Base-by-base conservation (phyloP, 495 filamentous ascomycete genomes). In the Tuber microsphaerosporum region DNA sequence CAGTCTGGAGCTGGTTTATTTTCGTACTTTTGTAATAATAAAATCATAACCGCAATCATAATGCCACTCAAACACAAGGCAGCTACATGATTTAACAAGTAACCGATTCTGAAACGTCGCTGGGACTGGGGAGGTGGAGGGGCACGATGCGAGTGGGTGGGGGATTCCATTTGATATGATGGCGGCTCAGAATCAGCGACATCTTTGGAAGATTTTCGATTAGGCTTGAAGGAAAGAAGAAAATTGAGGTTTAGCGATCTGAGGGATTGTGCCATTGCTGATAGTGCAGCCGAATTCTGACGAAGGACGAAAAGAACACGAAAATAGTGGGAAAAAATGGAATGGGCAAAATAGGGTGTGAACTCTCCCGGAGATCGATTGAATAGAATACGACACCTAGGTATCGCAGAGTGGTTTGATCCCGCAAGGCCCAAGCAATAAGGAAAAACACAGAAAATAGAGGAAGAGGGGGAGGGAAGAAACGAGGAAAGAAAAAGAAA, bases 51-150 rank as follows among this genome's bases (percentile, higher is more conserved):
- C 8, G 70, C 76, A 7, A 79, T 43, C 22, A 79, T 41, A 19
- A 79, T n/a, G 4, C 73, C 77, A 9, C 70, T 73, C n/a, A 79
- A 26, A 5, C 68, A 41, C 22, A 79, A 51, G 9, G 73, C 56
- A 8, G 75, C 20, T n/a, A 22, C n/a, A 5, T 70, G 45, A 68
- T n/a, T 41, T 9, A 68, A 17, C 19, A 79, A 37, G 20, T 56
- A 70, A n/a, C 73, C 44, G 70, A 73, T 79, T 12, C 76, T 76
- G 56, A 79, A 75, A 45, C 76, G 73, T 19, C 76, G 72, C 20
- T 56, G 70, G 4, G 61, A 61, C 14, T 70, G 51, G 17, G 45
- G 76, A 2, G 73, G 56, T 16, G 45, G 72, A 26, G 70, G 70
- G 19, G 77, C 65, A 37, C 70, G 45, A 12, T 43, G 61, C 2